Conservation (phyloP, 2,329 filamentous ascomycete species). For the Calonectria ilicicola region DNA sequence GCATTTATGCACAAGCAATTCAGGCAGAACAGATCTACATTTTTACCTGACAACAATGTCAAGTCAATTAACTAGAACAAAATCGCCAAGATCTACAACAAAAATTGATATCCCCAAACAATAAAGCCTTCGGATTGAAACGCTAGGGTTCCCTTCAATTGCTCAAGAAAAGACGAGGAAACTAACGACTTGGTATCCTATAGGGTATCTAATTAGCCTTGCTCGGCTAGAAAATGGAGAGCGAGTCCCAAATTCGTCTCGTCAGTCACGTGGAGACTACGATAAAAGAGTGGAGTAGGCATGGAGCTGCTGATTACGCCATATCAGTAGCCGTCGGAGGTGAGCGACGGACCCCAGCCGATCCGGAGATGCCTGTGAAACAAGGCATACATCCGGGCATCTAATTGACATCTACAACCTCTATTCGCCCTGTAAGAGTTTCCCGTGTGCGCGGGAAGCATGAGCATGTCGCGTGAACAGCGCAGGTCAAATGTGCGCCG, state of each 20-base stretch:
- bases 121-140: neutral
- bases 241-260: neutral
- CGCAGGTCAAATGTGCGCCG: slow-evolving; percentile 28
- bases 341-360: neutral
- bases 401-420: neutral
- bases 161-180: neutral
- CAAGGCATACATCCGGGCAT: neutral
- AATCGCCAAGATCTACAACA: neutral
- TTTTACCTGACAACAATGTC: no score
- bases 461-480: slow-evolving; percentile 17
- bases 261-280: neutral
- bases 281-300: neutral
- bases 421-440: neutral
- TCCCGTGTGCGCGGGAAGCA: neutral
- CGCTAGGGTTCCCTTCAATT: neutral
- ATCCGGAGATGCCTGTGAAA: neutral
- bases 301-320: neutral
- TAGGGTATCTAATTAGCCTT: neutral
- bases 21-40: no score
- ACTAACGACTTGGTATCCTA: neutral
- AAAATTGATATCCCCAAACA: neutral
- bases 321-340: neutral
- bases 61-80: neutral
- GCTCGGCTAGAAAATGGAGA: neutral
- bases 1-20: no score